Evolutionary conservation across 2,329 filamentous ascomycete species (phyloP), one percentile per base, ranked within the genome.

Genomic region (Verticillium albo-atrum): DNA sequence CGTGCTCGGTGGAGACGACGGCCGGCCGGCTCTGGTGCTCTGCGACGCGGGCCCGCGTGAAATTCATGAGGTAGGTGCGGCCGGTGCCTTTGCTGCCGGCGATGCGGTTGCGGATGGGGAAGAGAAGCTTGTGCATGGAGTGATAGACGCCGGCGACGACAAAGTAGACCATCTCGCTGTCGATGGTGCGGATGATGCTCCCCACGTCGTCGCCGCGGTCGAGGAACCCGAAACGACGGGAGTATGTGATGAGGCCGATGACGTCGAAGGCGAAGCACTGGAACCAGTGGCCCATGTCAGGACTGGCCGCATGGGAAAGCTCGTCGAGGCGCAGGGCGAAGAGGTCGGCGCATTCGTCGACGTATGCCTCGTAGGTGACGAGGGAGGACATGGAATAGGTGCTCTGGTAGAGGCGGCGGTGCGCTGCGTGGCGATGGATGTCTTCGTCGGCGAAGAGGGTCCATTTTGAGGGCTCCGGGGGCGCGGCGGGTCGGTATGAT

Each of bases 221-320:
- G 0, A 83, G 67, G 56, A 82, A 80, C 0, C 79, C 80, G 64
- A 76, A 74, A 0, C 68, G 63, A 3, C 65, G 66, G 17, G 67
- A 72, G 53, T 69, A 69, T 0, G 79, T 82, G 26, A 84, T 80
- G 35, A 78, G 73, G 1, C 80, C 80, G 34, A 85, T 82, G 1
- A 83, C 78, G 54, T 83, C 79, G 51, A 81, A 79, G 0, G 77
- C 78, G 58, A 77, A 82, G 62, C 71, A 80, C 61, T 81, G 78
- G 23, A 81, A 67, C 74, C 75, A 78, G 53, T 75, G 69, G 1
- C 66, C 66, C 50, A 81, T 62, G 61, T 84, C 71, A 12, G 42
- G 5, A 0, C 65, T 65, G 0, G 59, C 51, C 0, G 59, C 57
- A 4, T 47, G n/a, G 2, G 76, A 73, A 12, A 76, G 68, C 58